Evolutionary conservation across 345 rosid species (phyloP), one percentile per base, ranked within the genome.

Genomic region (Eucalyptus regnans): DNA sequence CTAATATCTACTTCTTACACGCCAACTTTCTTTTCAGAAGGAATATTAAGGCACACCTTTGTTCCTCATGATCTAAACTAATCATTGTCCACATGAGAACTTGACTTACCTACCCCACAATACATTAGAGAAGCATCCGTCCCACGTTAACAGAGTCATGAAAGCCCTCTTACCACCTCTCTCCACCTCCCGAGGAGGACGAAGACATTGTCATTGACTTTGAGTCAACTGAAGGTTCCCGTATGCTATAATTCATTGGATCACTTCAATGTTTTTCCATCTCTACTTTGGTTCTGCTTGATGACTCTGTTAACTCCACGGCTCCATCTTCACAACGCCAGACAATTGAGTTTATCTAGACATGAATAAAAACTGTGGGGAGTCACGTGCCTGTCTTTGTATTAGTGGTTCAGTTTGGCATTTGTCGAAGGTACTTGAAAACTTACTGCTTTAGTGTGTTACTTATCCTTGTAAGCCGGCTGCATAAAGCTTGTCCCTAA

Each of bases 61-160:
- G 25, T 50, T 31, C 37, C 3, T 29, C 43, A 17, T 7, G 31
- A 48, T 86, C 58, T 9, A 16, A 86, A 25, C 25, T 86, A 86
- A 5, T 58, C n/a, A 25, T 58, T 23, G n/a, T 58, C 29, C 0
- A 25, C 0, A 58, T 25, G 13, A 58, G 64, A 58, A 25, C n/a
- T 10, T n/a, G 13, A 58, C 7, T 12, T 6, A 12, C 1, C 31
- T 11, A 27, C 66, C 66, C n/a, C 3, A 60, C 66, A 5, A 27
- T 60, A 60, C 66, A 27, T 27, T 27, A 27, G 66, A 27, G 31
- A 60, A 60, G 66, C 31, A 60, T 60, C 15, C 0, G 15, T 27
- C 66, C 66, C 66, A 27, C 14, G 64, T 33, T 33, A 33, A 33
- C 37, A 33, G 37, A 33, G 37, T 33, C 37, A 33, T 33, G 37